Percentiles rank a stretch among this genome's conserved stretches.
phyloP scores from a whole-genome alignment of 192 early-diverging fungal species.

The Coemansia sp. region DNA sequence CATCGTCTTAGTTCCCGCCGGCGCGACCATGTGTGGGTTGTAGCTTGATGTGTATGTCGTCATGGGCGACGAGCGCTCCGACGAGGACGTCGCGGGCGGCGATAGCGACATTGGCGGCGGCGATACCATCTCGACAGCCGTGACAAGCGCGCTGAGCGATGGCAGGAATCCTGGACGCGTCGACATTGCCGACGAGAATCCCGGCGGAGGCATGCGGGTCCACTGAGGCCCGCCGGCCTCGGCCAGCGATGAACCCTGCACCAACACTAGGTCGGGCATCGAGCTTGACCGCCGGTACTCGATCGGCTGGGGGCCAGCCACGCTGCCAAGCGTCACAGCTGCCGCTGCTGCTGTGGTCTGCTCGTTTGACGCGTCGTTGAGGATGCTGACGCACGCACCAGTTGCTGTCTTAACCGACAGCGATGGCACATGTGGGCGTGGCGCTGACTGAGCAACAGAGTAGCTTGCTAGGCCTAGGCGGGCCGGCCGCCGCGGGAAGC shows the following conservation, averaged over 20 bases:
- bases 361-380: conserved; percentile 37
- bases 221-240: conserved; percentile 23
- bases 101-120: conserved; percentile 2
- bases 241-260: conserved; percentile 12
- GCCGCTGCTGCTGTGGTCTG: not conserved
- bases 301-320: not conserved
- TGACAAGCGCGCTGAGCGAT: conserved; percentile 40
- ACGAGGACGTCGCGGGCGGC: conserved; percentile 54
- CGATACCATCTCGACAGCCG: conserved; percentile 34
- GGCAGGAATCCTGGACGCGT: conserved; percentile 32
- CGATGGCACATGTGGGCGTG: conserved; percentile 28
- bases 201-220: not conserved
- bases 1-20: conserved; percentile 26
- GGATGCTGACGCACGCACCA: conserved; percentile 51
- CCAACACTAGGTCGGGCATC: conserved; percentile 26
- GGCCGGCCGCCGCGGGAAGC: conserved; percentile 1
- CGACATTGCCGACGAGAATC: conserved; percentile 16
- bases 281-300: conserved; percentile 42
- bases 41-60: conserved; percentile 18
- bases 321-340: not conserved
- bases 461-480: conserved; percentile 7
- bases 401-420: conserved; percentile 49
- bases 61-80: conserved; percentile 1
- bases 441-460: conserved; percentile 6
- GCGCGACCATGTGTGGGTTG: conserved; percentile 5